Evolutionary conservation across 148 eudicot genomes (phyloP).

Genomic region (Vaccinium myrtillus): DNA sequence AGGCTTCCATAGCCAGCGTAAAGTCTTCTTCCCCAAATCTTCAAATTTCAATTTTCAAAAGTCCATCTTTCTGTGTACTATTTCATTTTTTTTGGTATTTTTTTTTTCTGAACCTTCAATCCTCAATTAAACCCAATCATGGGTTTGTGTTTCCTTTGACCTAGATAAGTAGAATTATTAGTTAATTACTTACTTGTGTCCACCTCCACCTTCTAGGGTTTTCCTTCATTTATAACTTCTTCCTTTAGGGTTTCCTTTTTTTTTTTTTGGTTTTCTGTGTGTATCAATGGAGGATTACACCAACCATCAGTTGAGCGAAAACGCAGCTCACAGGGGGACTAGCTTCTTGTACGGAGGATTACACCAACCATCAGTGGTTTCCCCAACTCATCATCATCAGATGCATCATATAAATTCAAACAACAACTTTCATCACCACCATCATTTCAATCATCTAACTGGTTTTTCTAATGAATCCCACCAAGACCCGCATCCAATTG

Average conservation of each 20-base stretch:
- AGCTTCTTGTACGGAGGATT: constrained; percentile 33
- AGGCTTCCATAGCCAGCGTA: background rate
- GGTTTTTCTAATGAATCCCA: constrained; percentile 20
- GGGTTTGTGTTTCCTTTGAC: background rate
- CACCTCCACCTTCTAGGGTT: background rate
- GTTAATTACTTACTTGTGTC: background rate
- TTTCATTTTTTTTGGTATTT: background rate
- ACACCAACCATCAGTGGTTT: constrained; percentile 15
- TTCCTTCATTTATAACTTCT: background rate
- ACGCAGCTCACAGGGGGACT: constrained; percentile 18
- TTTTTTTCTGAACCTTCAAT: background rate
- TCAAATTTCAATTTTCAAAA: background rate
- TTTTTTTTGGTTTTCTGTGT: background rate
- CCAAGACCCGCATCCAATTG: constrained; percentile 9
- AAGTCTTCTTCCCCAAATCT: background rate
- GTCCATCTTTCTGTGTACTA: background rate
- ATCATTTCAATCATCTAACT: constrained; percentile 23
- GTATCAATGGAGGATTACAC: constrained; percentile 40
- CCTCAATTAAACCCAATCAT: background rate
- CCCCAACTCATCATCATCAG: constrained; percentile 24
- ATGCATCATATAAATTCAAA: constrained; percentile 1
- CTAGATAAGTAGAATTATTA: background rate
- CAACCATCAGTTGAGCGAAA: constrained; percentile 29
- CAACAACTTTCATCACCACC: constrained; percentile 16
- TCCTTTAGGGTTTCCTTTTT: background rate